Percentiles rank a stretch among this genome's conserved stretches.
Evolutionary conservation across 306 rosid genomes (phyloP).

Genomic region (Lathyrus aphaca): DNA sequence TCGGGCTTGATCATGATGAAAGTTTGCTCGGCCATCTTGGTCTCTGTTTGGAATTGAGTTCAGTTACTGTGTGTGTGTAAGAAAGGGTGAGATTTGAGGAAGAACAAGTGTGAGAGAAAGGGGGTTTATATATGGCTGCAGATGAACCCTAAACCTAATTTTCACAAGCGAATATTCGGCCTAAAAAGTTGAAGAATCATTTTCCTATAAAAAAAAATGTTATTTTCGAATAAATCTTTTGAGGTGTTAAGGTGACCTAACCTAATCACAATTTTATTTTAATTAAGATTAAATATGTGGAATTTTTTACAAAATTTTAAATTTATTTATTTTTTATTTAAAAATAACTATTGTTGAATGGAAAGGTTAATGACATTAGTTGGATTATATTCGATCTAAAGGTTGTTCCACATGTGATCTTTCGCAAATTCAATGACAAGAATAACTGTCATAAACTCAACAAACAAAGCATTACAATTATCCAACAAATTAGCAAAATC

Average conservation of each 20-base stretch:
- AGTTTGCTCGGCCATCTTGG: slow-evolving; percentile 70
- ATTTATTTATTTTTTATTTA: no score
- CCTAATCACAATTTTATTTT: background rate
- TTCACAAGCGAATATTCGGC: slow-evolving; percentile 42
- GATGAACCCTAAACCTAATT: slow-evolving; percentile 39
- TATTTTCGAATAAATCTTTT: background rate
- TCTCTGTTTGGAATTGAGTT: slow-evolving; percentile 11
- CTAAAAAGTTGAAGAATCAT: background rate
- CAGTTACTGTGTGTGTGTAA: background rate
- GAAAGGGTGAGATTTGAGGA: background rate
- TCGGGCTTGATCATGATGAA: slow-evolving; percentile 94
- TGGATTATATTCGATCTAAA: no score
- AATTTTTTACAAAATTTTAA: no score
- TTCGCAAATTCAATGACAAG: no score
- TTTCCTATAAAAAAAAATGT: background rate
- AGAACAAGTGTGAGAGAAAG: background rate
- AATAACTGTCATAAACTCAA: no score
- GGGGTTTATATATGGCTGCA: slow-evolving; percentile 30
- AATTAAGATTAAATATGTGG: no score
- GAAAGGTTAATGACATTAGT: no score
- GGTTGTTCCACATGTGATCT: no score
- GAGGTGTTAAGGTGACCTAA: background rate
- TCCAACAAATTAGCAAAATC: no score
- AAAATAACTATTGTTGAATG: no score
- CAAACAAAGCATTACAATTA: no score